Percentiles rank a stretch among this genome's conserved stretches.
Evolutionary conservation across 2,329 filamentous ascomycete genomes (phyloP).

Genomic region (Emmonsiellopsis sp.): DNA sequence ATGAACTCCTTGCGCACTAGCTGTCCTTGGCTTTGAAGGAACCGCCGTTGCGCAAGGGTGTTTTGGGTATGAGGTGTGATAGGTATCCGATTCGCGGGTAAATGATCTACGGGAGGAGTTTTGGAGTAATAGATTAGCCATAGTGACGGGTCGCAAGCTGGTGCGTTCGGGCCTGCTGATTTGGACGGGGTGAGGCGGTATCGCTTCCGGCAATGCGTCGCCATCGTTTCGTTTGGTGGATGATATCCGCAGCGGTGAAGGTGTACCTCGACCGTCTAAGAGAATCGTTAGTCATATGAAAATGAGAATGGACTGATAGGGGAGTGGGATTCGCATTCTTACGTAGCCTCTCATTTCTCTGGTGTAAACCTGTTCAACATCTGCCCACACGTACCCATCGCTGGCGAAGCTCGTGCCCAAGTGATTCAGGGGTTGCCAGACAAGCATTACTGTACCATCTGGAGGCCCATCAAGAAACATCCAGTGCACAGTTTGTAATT

Average conservation of each 20-base stretch:
- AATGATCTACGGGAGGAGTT: constrained; percentile 61
- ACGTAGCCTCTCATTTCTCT: constrained; percentile 64
- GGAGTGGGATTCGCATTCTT: constrained; percentile 18
- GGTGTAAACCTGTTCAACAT: constrained; percentile 66
- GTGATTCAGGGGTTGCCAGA: constrained; percentile 74
- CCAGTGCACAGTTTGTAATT: constrained; percentile 83
- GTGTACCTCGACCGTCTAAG: constrained; percentile 77
- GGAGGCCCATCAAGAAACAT: constrained; percentile 75
- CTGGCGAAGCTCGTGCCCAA: constrained; percentile 68
- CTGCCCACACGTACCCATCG: constrained; percentile 87
- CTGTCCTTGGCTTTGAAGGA: constrained; percentile 64
- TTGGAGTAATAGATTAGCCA: constrained; percentile 89
- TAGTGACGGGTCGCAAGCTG: constrained; percentile 66
- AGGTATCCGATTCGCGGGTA: constrained; percentile 54
- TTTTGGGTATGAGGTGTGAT: constrained; percentile 32
- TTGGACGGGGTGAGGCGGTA: constrained; percentile 74
- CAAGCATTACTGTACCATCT: constrained; percentile 73
- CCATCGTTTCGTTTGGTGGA: constrained; percentile 59
- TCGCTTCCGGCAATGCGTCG: constrained; percentile 69
- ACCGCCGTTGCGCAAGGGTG: constrained; percentile 40
- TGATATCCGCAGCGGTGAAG: constrained; percentile 73
- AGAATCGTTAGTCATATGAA: not conserved
- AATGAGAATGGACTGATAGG: constrained; percentile 6
- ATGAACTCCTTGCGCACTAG: constrained; percentile 89
- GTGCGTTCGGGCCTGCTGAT: constrained; percentile 57